phyloP scores from a whole-genome alignment of 305 asterid species.

The Fraxinus baroniana region DNA sequence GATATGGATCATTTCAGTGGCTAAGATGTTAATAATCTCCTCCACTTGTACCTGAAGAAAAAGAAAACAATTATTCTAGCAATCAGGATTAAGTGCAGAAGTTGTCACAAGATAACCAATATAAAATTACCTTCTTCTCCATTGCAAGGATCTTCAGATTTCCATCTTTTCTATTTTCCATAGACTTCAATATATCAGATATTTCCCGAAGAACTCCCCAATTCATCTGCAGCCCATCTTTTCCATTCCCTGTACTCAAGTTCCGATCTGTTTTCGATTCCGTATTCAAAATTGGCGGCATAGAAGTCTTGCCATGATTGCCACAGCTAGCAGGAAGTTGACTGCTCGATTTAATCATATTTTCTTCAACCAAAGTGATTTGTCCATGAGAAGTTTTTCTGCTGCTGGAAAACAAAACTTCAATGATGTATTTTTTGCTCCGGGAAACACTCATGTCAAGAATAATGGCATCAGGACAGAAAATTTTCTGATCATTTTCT shows the following conservation, averaged over 20 bases:
- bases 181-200: neutral
- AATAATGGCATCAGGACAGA: slow-evolving; percentile 36
- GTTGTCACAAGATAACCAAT: neutral
- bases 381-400: neutral
- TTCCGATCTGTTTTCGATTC: neutral
- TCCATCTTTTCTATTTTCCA: neutral
- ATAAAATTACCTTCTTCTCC: slow-evolving; percentile 38
- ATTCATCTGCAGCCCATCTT: slow-evolving; percentile 14
- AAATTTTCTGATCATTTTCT: neutral
- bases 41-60: slow-evolving; percentile 27
- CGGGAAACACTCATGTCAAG: slow-evolving; percentile 32
- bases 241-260: slow-evolving; percentile 8
- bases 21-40: slow-evolving; percentile 9
- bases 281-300: neutral
- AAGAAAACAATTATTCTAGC: neutral
- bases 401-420: slow-evolving; percentile 33
- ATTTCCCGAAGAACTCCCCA: slow-evolving; percentile 37
- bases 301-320: neutral
- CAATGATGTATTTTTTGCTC: slow-evolving; percentile 32
- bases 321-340: slow-evolving; percentile 6
- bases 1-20: neutral
- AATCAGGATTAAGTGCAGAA: neutral
- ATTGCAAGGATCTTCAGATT: slow-evolving; percentile 2
- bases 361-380: neutral
- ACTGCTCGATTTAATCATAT: neutral